Percentiles rank a stretch among this genome's conserved stretches.
Conservation (phyloP, 768 basidiomycete species). For the Tulasnella sp. region DNA sequence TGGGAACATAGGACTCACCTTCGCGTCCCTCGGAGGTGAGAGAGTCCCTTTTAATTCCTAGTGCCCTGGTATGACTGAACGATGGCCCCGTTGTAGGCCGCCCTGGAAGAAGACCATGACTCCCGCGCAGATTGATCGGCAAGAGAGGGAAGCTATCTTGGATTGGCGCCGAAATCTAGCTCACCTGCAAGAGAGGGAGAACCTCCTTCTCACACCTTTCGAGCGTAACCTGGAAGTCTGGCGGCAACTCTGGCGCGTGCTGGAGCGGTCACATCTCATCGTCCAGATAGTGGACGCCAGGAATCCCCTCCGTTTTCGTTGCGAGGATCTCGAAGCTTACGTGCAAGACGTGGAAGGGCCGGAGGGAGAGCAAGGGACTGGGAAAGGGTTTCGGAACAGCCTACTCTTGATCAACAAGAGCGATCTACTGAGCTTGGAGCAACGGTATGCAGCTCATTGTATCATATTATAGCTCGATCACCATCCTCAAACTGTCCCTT, state of each 20-base stretch:
- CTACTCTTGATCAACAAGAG: conserved; percentile 91
- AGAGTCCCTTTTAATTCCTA: neutral
- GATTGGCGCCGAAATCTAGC: conserved; percentile 90
- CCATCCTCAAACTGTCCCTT: neutral
- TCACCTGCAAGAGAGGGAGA: conserved; percentile 74
- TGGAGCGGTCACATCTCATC: conserved; percentile 87
- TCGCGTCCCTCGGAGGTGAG: conserved; percentile 60
- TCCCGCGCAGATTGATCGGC: conserved; percentile 64
- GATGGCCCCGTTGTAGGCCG: conserved; percentile 36
- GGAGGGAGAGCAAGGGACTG: conserved; percentile 71
- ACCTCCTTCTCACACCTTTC: conserved; percentile 87
- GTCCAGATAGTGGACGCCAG: conserved; percentile 96
- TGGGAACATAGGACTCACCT: conserved; percentile 59
- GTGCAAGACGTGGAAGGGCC: conserved; percentile 72
- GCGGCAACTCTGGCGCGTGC: conserved; percentile 94
- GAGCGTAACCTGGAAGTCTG: conserved; percentile 98
- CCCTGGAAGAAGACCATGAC: conserved; percentile 80
- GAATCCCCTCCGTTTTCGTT: conserved; percentile 85
- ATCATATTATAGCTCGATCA: neutral
- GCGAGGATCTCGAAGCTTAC: conserved; percentile 82
- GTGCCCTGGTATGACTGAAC: neutral
- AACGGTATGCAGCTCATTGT: conserved; percentile 45
- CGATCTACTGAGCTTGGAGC: conserved; percentile 75
- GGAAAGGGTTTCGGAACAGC: conserved; percentile 54
- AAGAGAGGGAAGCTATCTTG: conserved; percentile 82